phyloP scores from a whole-genome alignment of 495 filamentous ascomycete species.

The Trichoderma orchidacearum region DNA sequence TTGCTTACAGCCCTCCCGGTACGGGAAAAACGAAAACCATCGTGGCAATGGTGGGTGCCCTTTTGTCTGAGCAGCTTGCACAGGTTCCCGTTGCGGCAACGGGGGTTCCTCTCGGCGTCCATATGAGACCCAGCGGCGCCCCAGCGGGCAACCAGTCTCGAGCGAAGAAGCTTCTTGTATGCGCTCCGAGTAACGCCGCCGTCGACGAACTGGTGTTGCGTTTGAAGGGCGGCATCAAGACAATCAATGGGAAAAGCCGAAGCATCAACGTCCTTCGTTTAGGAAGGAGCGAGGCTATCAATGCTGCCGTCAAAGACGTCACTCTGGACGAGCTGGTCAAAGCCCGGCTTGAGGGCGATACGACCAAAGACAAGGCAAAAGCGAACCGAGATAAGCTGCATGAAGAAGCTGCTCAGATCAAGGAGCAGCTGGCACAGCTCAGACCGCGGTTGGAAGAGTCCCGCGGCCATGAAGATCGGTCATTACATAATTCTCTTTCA shows the following conservation, averaged over 20 bases:
- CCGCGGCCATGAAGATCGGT: conserved; percentile 45
- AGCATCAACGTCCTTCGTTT: conserved; percentile 76
- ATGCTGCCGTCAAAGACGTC: conserved; percentile 76
- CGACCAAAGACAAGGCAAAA: conserved; percentile 35
- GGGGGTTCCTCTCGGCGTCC: conserved; percentile 19
- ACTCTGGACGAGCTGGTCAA: conserved; percentile 88
- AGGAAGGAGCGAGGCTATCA: conserved; percentile 90
- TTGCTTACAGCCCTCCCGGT: conserved; percentile 55
- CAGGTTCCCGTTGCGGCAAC: conserved; percentile 17
- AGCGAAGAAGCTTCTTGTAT: conserved; percentile 79
- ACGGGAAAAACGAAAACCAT: conserved; percentile 98
- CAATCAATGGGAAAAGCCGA: conserved; percentile 51
- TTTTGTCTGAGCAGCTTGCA: conserved; percentile 51
- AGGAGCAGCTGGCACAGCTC: conserved; percentile 51
- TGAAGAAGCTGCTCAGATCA: conserved; percentile 65
- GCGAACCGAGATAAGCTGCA: conserved; percentile 65
- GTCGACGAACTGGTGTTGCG: conserved; percentile 93
- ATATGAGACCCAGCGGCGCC: conserved; percentile 31
- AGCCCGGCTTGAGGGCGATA: conserved; percentile 42
- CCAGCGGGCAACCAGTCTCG: conserved; percentile 14
- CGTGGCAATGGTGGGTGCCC: conserved; percentile 82
- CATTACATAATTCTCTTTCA: conserved; percentile 44
- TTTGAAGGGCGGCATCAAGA: conserved; percentile 79
- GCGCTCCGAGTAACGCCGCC: conserved; percentile 92
- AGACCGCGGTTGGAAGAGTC: conserved; percentile 59